A percentile compares a stretch with the other conserved stretches of the same genome.
These are phyloP conservation scores for Buddleja alternifolia DNA, from an alignment of 257 asterid genomes.

Conservation along the genomic window DNA sequence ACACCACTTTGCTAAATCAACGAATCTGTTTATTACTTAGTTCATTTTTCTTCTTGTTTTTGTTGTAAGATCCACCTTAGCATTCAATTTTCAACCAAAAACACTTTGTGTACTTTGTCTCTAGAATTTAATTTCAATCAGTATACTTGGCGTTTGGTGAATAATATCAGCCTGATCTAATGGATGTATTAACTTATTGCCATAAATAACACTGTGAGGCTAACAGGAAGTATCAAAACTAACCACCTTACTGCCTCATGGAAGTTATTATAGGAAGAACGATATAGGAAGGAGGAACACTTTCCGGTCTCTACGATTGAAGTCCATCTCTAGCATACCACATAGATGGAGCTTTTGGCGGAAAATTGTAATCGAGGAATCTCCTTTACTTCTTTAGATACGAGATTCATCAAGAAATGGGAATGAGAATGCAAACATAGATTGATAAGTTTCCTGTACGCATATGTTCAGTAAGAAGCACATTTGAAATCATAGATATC, in stretches of 20 bases:
- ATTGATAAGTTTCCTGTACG: slow-evolving; percentile 6
- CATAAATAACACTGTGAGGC: not conserved
- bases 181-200: not conserved
- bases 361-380: not conserved
- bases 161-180: not conserved
- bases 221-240: not conserved
- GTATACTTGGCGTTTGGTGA: not conserved
- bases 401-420: slow-evolving; percentile 1
- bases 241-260: not conserved
- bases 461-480: not conserved
- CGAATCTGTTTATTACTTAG: no score
- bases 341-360: not conserved
- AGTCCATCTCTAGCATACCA: not conserved
- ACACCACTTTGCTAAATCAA: no score
- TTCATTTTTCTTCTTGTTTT: no score
- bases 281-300: not conserved
- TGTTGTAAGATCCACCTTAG: no score
- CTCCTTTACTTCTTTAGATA: not conserved
- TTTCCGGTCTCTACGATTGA: not conserved
- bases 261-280: not conserved
- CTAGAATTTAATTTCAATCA: not conserved
- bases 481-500: not conserved
- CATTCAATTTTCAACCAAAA: no score
- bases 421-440: not conserved
- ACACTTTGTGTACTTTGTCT: not conserved